These are phyloP conservation scores for Tardiomyces digboiensis DNA, from an alignment of 1,139 yeast genomes.

Conservation along the genomic window DNA sequence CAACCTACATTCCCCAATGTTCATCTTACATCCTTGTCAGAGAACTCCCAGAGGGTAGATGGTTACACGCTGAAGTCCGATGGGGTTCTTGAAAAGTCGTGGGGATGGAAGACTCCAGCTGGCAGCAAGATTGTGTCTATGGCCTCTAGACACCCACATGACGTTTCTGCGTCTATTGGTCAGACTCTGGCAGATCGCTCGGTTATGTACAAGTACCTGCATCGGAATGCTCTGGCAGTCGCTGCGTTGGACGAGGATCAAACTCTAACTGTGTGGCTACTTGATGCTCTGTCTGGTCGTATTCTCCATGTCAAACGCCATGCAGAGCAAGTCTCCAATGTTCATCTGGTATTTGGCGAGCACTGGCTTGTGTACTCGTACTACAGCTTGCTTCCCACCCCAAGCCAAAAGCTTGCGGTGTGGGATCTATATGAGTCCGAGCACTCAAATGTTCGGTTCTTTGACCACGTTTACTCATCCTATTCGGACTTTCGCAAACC, in stretches of 20 bases:
- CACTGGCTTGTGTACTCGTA: slow-evolving; percentile 75
- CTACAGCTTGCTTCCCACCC: slow-evolving; percentile 40
- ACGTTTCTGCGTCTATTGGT: slow-evolving; percentile 56
- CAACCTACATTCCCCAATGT: neutral
- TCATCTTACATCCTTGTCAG: neutral
- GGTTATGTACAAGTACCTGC: slow-evolving; percentile 75
- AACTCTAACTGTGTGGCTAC: slow-evolving; percentile 33
- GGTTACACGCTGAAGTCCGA: neutral
- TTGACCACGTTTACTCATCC: slow-evolving; percentile 26
- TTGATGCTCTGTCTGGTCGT: slow-evolving; percentile 67
- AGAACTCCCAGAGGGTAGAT: neutral
- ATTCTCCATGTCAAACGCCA: slow-evolving; percentile 40
- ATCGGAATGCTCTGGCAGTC: slow-evolving; percentile 57
- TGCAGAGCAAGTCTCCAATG: slow-evolving; percentile 29
- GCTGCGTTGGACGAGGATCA: slow-evolving; percentile 34
- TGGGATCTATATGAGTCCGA: slow-evolving; percentile 69
- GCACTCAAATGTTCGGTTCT: slow-evolving; percentile 10
- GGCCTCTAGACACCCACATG: slow-evolving; percentile 33
- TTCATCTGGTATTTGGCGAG: slow-evolving; percentile 59
- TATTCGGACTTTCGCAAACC: slow-evolving; percentile 35
- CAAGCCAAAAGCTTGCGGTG: slow-evolving; percentile 53
- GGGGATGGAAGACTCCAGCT: slow-evolving; percentile 15
- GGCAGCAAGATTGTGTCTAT: slow-evolving; percentile 32
- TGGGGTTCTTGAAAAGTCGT: slow-evolving; percentile 9
- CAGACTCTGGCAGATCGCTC: slow-evolving; percentile 59